phyloP scores from a whole-genome alignment of 2,329 filamentous ascomycete genomes.

The Fusarium bulbicola region DNA sequence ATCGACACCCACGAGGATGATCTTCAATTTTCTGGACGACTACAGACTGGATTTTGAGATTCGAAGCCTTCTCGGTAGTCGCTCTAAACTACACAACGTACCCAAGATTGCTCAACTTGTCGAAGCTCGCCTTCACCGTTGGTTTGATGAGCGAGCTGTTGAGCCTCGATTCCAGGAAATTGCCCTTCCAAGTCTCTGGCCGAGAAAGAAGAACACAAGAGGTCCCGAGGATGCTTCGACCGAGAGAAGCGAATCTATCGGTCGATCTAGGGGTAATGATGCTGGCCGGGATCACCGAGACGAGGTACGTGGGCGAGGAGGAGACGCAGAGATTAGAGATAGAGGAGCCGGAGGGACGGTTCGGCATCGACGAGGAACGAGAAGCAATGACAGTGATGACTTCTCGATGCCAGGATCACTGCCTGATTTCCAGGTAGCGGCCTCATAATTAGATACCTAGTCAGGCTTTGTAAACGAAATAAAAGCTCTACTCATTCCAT shows the following conservation, averaged over 20 bases:
- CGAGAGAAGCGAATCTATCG: conserved; percentile 58
- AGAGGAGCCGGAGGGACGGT: conserved; percentile 49
- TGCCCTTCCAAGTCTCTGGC: conserved; percentile 83
- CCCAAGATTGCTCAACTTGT: conserved; percentile 89
- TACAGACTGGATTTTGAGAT: conserved; percentile 87
- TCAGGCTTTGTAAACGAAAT: background rate
- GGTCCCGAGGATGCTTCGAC: conserved; percentile 70
- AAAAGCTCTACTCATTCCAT: conserved; percentile 4
- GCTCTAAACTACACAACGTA: conserved; percentile 84
- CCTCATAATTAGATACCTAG: conserved; percentile 24
- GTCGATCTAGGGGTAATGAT: conserved; percentile 64
- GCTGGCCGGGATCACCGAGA: conserved; percentile 60
- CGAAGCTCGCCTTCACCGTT: conserved; percentile 80
- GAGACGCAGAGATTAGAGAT: conserved; percentile 54
- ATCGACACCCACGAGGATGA: conserved; percentile 78
- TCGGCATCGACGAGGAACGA: conserved; percentile 50
- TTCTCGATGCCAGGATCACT: conserved; percentile 60
- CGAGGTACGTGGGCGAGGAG: conserved; percentile 58
- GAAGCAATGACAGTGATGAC: conserved; percentile 49
- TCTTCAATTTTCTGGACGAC: conserved; percentile 92
- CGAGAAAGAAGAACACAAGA: conserved; percentile 82
- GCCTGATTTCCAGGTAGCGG: conserved; percentile 50
- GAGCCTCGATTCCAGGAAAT: conserved; percentile 90
- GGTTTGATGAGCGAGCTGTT: conserved; percentile 88
- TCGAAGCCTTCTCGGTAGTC: conserved; percentile 79